Base-by-base conservation (phyloP, 306 rosid genomes). In the Crataegus laevigata region DNA sequence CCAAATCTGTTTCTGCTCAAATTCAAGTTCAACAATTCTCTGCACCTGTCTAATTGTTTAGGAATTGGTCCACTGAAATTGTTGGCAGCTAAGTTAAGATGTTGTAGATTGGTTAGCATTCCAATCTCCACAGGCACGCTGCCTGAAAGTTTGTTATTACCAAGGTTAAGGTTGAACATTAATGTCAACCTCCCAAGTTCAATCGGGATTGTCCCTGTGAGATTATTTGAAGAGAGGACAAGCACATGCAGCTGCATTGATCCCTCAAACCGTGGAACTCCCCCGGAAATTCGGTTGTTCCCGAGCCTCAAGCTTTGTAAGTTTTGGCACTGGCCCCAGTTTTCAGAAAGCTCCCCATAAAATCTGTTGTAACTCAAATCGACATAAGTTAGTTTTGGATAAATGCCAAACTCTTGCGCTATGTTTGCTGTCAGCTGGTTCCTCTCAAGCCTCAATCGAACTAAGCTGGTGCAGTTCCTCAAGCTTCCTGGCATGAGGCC, bases 361-460 rank as follows among this genome's bases (percentile, higher is more conserved):
- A 76, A 17, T 36, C 52, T 67, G 68, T 76, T 76, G 43, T 70
- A 26, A 6, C 86, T 85, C n/a, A 85, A 50, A 65, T 76, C 79
- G 2, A 79, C 71, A 66, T 13, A 68, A 11, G 0, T 0, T 68
- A 85, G 30, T 22, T 81, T 8, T 40, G 84, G 89, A 69, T 85
- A 85, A 12, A 70, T 42, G 14, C 86, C 87, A 28, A 85, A 78
- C 47, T 67, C 85, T 14, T 77, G 22, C 10, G 81, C 60, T 61
- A 85, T 81, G 58, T 85, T 79, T 74, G 86, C 89, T n/a, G 3
- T 18, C 17, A 83, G 17, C 25, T 14, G 77, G 62, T 85, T 88
- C 25, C 36, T 26, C 10, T 52, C 80, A 38, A 85, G 64, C 54
- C 78, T 77, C 34, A 85, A 73, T 75, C 89, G 81, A 3, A 38